Evolutionary conservation across 1,284 basidiomycete genomes (phyloP), one percentile per base, ranked within the genome.

Genomic region (Afroboletus lepidellus): DNA sequence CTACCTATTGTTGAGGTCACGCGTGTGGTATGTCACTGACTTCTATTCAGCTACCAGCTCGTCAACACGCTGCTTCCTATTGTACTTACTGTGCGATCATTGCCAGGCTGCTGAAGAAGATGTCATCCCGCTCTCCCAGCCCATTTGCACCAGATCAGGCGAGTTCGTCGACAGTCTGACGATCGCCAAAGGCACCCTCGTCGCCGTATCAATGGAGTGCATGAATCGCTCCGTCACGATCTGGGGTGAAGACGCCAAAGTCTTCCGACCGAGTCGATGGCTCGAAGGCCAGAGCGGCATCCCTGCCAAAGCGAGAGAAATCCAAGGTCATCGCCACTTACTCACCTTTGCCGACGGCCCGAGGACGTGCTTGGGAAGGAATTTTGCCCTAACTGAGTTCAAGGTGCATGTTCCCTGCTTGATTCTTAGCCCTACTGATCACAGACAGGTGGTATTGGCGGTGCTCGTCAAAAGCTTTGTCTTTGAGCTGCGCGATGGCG

Each of bases 311-410:
- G 15, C n/a, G 34, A 46, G 30, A 27, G 45, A 46, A 12, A 23
- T 46, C 16, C 45, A 29, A 2, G 25, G 36, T 1, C 45, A 46
- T 29, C 41, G n/a, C 5, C 16, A 41, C 24, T 9, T 41, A 1
- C 41, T 77, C 23, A 74, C 73, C 1, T 77, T 77, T 44, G 56
- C 57, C 3, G 72, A 76, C 33, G 76, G 75, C 0, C 72, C 71
- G 11, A 64, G 74, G 42, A 68, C 58, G 11, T 78, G 76, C 55
- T 58, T 78, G 24, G 77, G 77, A 3, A 71, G 71, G 48, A 58
- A 60, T 7, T 76, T 77, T 43, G 73, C 25, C 12, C 16, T 29
- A n/a, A 20, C 41, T 3, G 41, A 18, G 41, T 5, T 41, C 41
- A 41, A 41, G 25, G 41, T 29, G 41, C 25, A 15, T 24, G 37